Evolutionary conservation across 2,329 filamentous ascomycete species (phyloP), one percentile per base, ranked within the genome.

Genomic region (Diaporthe sp.): DNA sequence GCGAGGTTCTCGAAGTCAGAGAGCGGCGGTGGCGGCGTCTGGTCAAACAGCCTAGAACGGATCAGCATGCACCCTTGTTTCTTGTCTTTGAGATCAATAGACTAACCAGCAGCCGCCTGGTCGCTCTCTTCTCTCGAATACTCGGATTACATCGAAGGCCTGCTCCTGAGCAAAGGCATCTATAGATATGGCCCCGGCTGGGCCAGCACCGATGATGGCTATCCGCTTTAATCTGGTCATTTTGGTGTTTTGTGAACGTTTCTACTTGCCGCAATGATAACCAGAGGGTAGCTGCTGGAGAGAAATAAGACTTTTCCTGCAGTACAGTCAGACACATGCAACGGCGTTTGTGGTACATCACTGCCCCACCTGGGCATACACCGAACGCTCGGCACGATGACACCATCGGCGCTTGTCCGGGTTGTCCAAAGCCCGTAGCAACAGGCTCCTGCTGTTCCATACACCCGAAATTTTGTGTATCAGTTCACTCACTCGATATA

Each of bases 121-220:
- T 52, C 83, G 85, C 74, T 88, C 87, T 73, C 88, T 85, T 66
- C 90, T 83, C 78, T 92, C 90, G 78, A 91, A 92, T 1, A 91
- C 88, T 28, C 88, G 85, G 71, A 91, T 87, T 0, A 83, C 81
- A 68, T 90, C 87, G 76, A 91, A 92, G 3, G 82, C 80, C 72
- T 88, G 83, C 79, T 92, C 90, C 79, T 89, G 86, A 19, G 85
- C 86, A 54, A 91, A 80, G 3, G 89, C 89, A 82, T 91, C 89
- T 5, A 90, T 85, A 0, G 89, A 82, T 74, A 91, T 90, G 25
- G 88, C 87, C 2, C 90, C 90, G 1, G 88, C 84, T 1, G 89
- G 89, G 3, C 90, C 89, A 2, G 89, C 85, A 15, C 90, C 89
- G 76, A 92, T 89, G 3, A 91, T 85, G 47, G 89, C 90, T 12